phyloP scores from a whole-genome alignment of 495 filamentous ascomycete species.

The Aspergillus coremiiformis region DNA sequence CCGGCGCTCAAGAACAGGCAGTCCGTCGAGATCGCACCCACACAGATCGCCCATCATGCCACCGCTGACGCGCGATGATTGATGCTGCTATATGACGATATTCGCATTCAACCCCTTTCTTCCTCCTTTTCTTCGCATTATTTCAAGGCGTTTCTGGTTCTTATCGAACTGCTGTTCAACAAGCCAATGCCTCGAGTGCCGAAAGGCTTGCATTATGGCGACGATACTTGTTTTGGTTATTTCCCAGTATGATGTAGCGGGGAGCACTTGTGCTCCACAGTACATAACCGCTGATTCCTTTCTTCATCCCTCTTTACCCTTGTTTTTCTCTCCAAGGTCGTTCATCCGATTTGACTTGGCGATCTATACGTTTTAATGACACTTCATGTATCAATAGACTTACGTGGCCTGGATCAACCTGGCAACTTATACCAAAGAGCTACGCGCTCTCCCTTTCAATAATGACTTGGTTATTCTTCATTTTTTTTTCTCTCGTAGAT shows the following conservation, averaged over 20 bases:
- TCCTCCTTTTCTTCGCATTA: neutral
- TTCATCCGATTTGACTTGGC: neutral
- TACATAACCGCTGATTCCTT: neutral
- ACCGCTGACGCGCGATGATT: conserved; percentile 37
- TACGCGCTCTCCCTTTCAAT: neutral
- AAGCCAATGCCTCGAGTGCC: neutral
- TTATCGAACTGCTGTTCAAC: no score
- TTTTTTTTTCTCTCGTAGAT: neutral
- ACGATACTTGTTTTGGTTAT: neutral
- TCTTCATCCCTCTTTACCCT: neutral
- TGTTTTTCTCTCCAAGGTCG: neutral
- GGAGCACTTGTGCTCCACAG: neutral
- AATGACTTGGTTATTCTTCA: neutral
- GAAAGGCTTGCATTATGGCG: neutral
- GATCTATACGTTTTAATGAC: conserved; percentile 8
- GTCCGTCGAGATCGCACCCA: conserved; percentile 37
- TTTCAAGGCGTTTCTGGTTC: conserved; percentile 1
- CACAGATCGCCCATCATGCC: conserved; percentile 38
- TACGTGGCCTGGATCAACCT: neutral
- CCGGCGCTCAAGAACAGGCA: conserved; percentile 38
- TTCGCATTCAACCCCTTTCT: conserved; percentile 1
- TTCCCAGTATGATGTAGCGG: neutral
- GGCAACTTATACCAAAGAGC: neutral
- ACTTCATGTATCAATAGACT: conserved; percentile 8
- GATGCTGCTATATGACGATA: conserved; percentile 20